Evolutionary conservation across 2,329 filamentous ascomycete genomes (phyloP), one percentile per base, ranked within the genome.

Genomic region (Nemania abortiva): DNA sequence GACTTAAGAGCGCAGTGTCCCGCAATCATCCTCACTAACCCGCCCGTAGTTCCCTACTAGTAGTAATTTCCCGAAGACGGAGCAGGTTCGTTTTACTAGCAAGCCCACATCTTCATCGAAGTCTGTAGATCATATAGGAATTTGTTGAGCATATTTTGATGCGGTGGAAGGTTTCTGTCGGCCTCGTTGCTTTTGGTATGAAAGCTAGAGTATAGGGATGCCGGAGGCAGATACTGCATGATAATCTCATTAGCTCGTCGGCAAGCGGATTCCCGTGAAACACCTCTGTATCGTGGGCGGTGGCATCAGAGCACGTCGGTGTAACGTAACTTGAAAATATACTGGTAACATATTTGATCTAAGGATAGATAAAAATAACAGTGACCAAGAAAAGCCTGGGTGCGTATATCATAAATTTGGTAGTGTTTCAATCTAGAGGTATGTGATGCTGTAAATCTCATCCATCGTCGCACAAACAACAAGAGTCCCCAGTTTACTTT

Each of bases 1-100:
- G 45, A 27, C 45, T 47, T 27, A 49, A 45, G 42, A 31, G 56
- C n/a, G 61, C 55, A 59, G 49, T 63, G 56, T 65, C 61, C 52
- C 62, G 45, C 31, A 54, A 45, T 39, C 45, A 39, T 31, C 55
- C 57, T 60, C 42, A 60, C 57, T 60, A 61, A 42, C 55, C 52
- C 45, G 11, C 55, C n/a, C 24, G 49, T 54, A 47, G 49, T 13
- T 54, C 49, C 24, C 20, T 57, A 15, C 37, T 54, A 62, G 55
- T 20, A 49, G 15, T 42, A 27, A 34, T 42, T 57, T 22, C 15
- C 66, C 53, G 66, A 58, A 65, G 22, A 34, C 62, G 52, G 62
- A 64, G 22, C 22, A 20, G 52, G 42, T 47, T 47, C 56, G 18
- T 24, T 37, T 31, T 58, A 60, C 22, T 27, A 37, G 31, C 27